Evolutionary conservation across 2,329 filamentous ascomycete species (phyloP).

Genomic region (Stachybotrys chlorohalonatus): DNA sequence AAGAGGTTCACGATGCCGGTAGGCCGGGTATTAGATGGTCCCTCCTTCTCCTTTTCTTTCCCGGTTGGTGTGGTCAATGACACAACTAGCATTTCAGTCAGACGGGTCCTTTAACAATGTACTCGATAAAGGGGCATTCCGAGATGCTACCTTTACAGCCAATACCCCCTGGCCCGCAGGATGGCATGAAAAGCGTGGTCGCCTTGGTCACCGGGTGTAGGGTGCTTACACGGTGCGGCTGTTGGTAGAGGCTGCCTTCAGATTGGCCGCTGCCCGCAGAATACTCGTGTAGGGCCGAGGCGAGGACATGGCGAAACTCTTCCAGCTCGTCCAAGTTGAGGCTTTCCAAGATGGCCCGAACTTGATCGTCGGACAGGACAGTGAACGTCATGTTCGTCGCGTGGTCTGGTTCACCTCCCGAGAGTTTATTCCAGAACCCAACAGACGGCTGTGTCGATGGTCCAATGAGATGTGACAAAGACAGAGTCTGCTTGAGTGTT

Average conservation of each 20-base stretch:
- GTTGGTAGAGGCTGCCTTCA: conserved; percentile 37
- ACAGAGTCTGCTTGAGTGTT: too few species aligned
- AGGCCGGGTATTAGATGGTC: conserved; percentile 32
- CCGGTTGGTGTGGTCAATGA: conserved; percentile 42
- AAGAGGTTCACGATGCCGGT: conserved; percentile 65
- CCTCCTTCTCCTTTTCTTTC: conserved; percentile 9
- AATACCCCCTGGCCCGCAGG: conserved; percentile 52
- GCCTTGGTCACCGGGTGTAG: conserved; percentile 37
- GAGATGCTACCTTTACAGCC: conserved; percentile 52
- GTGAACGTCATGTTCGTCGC: conserved; percentile 41
- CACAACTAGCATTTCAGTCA: conserved; percentile 40
- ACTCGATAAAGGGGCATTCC: not conserved
- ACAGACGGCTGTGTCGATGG: not conserved
- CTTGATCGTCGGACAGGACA: conserved; percentile 48
- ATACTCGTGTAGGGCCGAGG: conserved; percentile 49
- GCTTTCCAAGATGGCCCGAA: conserved; percentile 43
- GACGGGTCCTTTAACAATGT: not conserved
- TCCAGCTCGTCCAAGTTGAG: conserved; percentile 44
- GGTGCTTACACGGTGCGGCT: conserved; percentile 44
- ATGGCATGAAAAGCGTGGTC: conserved; percentile 68
- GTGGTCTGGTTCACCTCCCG: not conserved
- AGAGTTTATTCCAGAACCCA: not conserved
- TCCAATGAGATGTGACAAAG: too few species aligned
- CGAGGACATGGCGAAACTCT: conserved; percentile 38
- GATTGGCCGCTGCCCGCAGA: conserved; percentile 43